These are phyloP conservation scores for Naegleria fowleri DNA, from an alignment of 208 protist genomes.

Conservation along the genomic window DNA sequence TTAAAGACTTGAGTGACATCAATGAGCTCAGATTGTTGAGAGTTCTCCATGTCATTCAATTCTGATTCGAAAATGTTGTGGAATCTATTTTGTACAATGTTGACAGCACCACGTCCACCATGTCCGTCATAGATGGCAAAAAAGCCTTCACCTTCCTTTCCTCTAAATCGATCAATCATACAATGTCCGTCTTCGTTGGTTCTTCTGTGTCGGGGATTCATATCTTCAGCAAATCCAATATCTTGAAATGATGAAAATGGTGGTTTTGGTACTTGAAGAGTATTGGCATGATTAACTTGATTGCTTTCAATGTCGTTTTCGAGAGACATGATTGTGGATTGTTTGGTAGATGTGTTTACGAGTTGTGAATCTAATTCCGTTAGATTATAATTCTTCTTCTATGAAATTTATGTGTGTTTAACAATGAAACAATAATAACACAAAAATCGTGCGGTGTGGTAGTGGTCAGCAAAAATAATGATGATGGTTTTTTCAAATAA, in stretches of 20 bases:
- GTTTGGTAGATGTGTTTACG: no score
- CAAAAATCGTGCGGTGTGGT: no score
- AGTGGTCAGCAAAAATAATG: no score
- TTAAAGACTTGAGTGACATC: not conserved
- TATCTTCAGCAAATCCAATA: conserved; percentile 18
- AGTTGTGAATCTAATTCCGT: no score
- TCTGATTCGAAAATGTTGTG: not conserved
- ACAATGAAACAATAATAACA: no score
- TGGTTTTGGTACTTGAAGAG: not conserved
- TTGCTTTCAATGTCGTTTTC: not conserved
- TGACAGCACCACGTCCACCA: not conserved
- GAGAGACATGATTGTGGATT: not conserved
- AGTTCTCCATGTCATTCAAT: not conserved
- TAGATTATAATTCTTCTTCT: no score
- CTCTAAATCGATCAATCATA: conserved; percentile 20
- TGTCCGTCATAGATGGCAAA: conserved; percentile 24
- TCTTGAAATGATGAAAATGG: not conserved
- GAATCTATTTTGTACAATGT: not conserved
- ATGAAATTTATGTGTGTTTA: no score
- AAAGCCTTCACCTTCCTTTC: not conserved
- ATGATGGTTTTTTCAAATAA: no score
- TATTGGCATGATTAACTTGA: not conserved
- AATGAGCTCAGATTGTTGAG: not conserved
- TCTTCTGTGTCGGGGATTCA: conserved; percentile 4
- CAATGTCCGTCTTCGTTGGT: not conserved